These are phyloP conservation scores for Leccinum variicolor DNA, from an alignment of 768 basidiomycete genomes.

Conservation along the genomic window DNA sequence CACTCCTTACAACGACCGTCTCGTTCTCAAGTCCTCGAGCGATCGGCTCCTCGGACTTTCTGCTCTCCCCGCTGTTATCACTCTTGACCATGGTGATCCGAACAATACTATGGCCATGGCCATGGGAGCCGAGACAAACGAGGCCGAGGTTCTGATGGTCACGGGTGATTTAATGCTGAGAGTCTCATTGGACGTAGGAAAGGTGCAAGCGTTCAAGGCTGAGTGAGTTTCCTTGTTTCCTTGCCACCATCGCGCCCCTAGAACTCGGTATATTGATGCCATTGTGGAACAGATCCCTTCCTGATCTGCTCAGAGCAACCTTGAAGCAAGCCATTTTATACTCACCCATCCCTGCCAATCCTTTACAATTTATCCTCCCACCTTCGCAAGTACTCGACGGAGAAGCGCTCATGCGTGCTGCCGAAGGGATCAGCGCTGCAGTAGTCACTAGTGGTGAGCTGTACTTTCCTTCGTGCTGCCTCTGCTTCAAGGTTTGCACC, in stretches of 20 bases:
- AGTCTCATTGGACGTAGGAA: constrained; percentile 57
- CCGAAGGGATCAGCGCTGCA: constrained; percentile 68
- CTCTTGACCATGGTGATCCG: constrained; percentile 18
- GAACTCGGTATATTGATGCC: constrained; percentile 1
- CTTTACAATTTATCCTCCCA: constrained; percentile 75
- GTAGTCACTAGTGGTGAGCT: constrained; percentile 68
- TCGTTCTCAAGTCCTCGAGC: constrained; percentile 65
- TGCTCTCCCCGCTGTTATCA: constrained; percentile 31
- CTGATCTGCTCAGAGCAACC: constrained; percentile 69
- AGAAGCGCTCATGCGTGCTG: constrained; percentile 75
- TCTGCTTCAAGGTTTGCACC: neutral
- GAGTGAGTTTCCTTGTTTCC: constrained; percentile 45
- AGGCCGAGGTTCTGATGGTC: constrained; percentile 34
- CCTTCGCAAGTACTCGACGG: constrained; percentile 64
- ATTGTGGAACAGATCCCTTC: constrained; percentile 52
- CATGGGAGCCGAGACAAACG: constrained; percentile 5
- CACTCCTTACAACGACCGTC: constrained; percentile 66
- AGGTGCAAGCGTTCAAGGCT: constrained; percentile 54
- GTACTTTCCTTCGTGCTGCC: neutral
- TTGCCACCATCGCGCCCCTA: neutral
- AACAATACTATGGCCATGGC: constrained; percentile 9
- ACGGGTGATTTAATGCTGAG: constrained; percentile 72
- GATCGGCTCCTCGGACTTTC: constrained; percentile 74
- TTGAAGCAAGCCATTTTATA: constrained; percentile 85
- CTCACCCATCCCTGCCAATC: constrained; percentile 72